Base-by-base conservation (phyloP, 1,139 yeast species). In the Geotrichum macrosporum region DNA sequence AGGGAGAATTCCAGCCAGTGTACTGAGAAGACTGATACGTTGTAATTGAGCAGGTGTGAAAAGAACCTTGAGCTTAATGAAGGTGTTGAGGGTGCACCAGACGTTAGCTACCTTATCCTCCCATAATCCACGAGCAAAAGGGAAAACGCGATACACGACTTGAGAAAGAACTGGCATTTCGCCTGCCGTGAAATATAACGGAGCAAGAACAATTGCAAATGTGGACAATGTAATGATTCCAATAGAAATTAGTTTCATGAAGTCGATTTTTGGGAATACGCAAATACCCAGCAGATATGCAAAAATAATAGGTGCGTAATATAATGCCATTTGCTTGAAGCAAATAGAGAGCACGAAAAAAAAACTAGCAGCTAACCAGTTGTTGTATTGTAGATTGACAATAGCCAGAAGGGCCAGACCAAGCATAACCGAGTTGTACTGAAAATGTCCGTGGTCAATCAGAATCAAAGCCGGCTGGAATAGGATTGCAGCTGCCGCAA, bases 81-180 rank as follows among this genome's bases (percentile, higher is more conserved):
- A 55, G 0, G 84, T 72, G 64, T 92, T 92, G 1, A 88, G 71
- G 8, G 94, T 82, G 64, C 98, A 89, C 99, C 99, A 92, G 58
- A 92, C 82, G 61, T 89, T 92, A 42, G 96, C 96, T 12, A 94
- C 98, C 64, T 92, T 92, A 63, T 92, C 98, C 65, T 92, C 98
- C 73, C 94, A 92, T n/a, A 94, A 73, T 0, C 98, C 98, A 61
- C 98, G 75, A 41, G 79, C 78, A 60, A 92, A 89, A 1, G 99
- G 98, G 65, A 92, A 92, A 26, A 92, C 82, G 55, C 98, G 75
- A 41, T 72, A 65, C 16, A 86, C 54, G 57, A 64, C 73, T 72
- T 58, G 73, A 29, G 15, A 34, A 9, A 66, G 39, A 70, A 73
- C 64, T 65, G 78, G 48, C 35, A 69, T 19, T 22, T 63, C 38